Conservation (phyloP, 2,329 filamentous ascomycete species). For the Emericellopsis cladophorae region DNA sequence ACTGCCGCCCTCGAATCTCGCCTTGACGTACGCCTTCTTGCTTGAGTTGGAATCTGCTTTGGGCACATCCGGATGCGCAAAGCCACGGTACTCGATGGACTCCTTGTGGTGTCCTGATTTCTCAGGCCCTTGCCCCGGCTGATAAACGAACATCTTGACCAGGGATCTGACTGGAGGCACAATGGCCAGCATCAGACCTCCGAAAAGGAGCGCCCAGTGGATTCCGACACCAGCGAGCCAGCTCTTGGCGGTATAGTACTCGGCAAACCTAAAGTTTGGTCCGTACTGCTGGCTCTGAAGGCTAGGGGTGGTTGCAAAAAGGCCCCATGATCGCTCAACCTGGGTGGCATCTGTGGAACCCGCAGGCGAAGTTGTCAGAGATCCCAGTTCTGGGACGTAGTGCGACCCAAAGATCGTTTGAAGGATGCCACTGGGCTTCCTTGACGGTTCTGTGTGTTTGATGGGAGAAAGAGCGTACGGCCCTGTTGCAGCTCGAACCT, state of each 20-base stretch:
- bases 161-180: slow-evolving; percentile 31
- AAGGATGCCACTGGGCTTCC: slow-evolving; percentile 16
- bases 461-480: slow-evolving; percentile 48
- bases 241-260: slow-evolving; percentile 39
- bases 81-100: slow-evolving; percentile 48
- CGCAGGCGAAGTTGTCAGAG: slow-evolving; percentile 39
- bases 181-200: slow-evolving; percentile 28
- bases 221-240: slow-evolving; percentile 34
- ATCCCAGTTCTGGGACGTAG: slow-evolving; percentile 36
- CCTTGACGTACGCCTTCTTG: slow-evolving; percentile 38
- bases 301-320: slow-evolving; percentile 32
- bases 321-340: slow-evolving; percentile 51
- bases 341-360: slow-evolving; percentile 36
- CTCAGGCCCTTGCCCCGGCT: slow-evolving; percentile 42
- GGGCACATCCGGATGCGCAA: slow-evolving; percentile 46
- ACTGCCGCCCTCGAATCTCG: slow-evolving; percentile 43
- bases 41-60: slow-evolving; percentile 15
- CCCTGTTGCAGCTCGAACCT: slow-evolving; percentile 29
- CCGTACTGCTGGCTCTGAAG: slow-evolving; percentile 40
- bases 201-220: slow-evolving; percentile 34
- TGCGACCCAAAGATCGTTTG: slow-evolving; percentile 36
- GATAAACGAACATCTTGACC: slow-evolving; percentile 27
- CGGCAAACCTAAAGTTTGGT: slow-evolving; percentile 44
- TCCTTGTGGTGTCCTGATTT: slow-evolving; percentile 43
- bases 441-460: slow-evolving; percentile 19